phyloP scores from a whole-genome alignment of 129 eudicot species.

The Saposhnikovia divaricata region DNA sequence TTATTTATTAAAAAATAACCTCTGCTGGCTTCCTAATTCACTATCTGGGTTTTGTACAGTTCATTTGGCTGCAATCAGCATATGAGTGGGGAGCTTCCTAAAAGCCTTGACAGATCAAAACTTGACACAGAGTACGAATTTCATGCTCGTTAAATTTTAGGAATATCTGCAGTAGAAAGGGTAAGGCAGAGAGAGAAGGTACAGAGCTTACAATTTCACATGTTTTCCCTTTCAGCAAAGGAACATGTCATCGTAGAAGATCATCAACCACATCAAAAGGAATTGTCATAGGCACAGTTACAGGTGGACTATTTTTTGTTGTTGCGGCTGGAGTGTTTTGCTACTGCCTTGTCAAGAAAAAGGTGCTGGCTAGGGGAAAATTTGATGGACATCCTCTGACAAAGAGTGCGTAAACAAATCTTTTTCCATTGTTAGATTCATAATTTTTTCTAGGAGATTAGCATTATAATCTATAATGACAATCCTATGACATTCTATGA shows the following conservation, averaged over 20 bases:
- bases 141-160: conserved; percentile 7
- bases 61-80: conserved; percentile 62
- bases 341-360: conserved; percentile 38
- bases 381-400: conserved; percentile 42
- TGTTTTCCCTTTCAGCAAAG: conserved; percentile 41
- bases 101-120: conserved; percentile 34
- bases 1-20: not conserved
- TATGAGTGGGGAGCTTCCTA: conserved; percentile 40
- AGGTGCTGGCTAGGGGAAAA: conserved; percentile 19
- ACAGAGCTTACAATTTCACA: conserved; percentile 1
- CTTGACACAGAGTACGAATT: conserved; percentile 61
- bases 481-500: not conserved
- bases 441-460: not conserved
- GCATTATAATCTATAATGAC: not conserved
- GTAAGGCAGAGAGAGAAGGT: not conserved
- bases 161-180: not conserved
- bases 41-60: conserved; percentile 27
- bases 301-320: conserved; percentile 33
- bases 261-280: conserved; percentile 28
- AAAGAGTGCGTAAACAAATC: conserved; percentile 43
- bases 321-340: conserved; percentile 28
- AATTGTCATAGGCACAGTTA: conserved; percentile 39
- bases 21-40: conserved; percentile 10
- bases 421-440: not conserved
- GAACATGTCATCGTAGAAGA: conserved; percentile 30